These are phyloP conservation scores for Ogataea corticis DNA, from an alignment of 805 yeast genomes.

Conservation along the genomic window DNA sequence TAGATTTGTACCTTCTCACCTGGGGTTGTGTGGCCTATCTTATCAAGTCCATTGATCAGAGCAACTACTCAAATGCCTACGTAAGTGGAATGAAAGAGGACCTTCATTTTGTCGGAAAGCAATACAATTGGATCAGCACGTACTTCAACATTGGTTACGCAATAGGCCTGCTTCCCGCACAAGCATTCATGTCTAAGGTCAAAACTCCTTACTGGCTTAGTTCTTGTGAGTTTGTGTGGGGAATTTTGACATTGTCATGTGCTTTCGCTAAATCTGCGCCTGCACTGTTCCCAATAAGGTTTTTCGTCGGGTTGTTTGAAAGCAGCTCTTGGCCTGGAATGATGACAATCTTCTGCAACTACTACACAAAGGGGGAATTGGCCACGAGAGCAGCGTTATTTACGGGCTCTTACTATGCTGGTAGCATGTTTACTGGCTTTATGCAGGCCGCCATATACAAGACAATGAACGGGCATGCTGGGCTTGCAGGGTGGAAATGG, in stretches of 20 bases:
- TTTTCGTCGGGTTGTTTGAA: conserved; percentile 60
- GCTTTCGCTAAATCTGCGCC: conserved; percentile 40
- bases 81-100: conserved; percentile 64
- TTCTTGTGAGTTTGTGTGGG: conserved; percentile 60
- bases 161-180: conserved; percentile 60
- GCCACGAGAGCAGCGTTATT: conserved; percentile 60
- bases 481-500: conserved; percentile 69
- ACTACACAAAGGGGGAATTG: conserved; percentile 55
- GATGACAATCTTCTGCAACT: conserved; percentile 46
- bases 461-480: conserved; percentile 46
- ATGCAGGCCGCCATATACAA: conserved; percentile 55
- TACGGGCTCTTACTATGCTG: conserved; percentile 62
- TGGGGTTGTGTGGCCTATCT: conserved; percentile 19
- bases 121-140: conserved; percentile 16
- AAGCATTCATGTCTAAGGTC: conserved; percentile 39
- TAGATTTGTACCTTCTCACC: conserved; percentile 5
- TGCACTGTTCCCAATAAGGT: conserved; percentile 54
- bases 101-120: conserved; percentile 14
- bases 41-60: conserved; percentile 56
- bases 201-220: conserved; percentile 54
- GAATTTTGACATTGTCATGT: conserved; percentile 51
- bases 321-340: conserved; percentile 46
- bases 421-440: conserved; percentile 59
- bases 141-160: conserved; percentile 46
- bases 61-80: conserved; percentile 56